A percentile compares a stretch with the other conserved stretches of the same genome.
Evolutionary conservation across 2,329 filamentous ascomycete species (phyloP).

Genomic region (Pseudohalonectria lignicola): DNA sequence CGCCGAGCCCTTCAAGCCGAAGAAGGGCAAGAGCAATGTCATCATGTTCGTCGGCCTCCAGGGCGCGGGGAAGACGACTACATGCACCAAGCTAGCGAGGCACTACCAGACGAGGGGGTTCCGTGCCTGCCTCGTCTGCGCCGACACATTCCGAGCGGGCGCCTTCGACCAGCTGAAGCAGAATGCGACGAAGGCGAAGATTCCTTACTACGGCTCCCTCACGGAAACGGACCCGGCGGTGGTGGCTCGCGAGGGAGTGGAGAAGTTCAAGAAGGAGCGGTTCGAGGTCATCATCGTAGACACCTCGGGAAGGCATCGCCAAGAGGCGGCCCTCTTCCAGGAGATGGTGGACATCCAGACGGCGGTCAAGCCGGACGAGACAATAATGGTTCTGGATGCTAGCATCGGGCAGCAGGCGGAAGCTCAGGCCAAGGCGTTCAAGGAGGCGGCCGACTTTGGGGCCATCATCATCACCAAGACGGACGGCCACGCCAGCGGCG

Average conservation of each 20-base stretch:
- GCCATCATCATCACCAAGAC: constrained; percentile 99
- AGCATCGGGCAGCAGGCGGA: constrained; percentile 96
- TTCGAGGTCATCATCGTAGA: constrained; percentile 99
- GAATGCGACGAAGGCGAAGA: constrained; percentile 97
- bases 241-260: constrained; percentile 89
- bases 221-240: constrained; percentile 93
- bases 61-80: constrained; percentile 95
- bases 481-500: constrained; percentile 87
- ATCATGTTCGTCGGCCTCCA: constrained; percentile 99
- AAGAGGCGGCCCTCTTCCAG: constrained; percentile 89
- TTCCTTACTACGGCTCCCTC: constrained; percentile 93
- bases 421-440: constrained; percentile 90
- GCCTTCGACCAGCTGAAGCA: constrained; percentile 98
- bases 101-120: constrained; percentile 94
- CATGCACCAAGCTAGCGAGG: constrained; percentile 90
- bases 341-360: constrained; percentile 97
- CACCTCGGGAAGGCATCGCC: constrained; percentile 87
- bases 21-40: constrained; percentile 91
- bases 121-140: constrained; percentile 87
- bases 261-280: constrained; percentile 97
- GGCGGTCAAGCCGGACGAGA: constrained; percentile 87
- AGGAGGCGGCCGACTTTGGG: constrained; percentile 91
- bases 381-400: constrained; percentile 94
- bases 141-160: constrained; percentile 95
- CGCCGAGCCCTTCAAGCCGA: constrained; percentile 89